Conservation (phyloP, 306 rosid genomes). For the Astragalus membranaceus region DNA sequence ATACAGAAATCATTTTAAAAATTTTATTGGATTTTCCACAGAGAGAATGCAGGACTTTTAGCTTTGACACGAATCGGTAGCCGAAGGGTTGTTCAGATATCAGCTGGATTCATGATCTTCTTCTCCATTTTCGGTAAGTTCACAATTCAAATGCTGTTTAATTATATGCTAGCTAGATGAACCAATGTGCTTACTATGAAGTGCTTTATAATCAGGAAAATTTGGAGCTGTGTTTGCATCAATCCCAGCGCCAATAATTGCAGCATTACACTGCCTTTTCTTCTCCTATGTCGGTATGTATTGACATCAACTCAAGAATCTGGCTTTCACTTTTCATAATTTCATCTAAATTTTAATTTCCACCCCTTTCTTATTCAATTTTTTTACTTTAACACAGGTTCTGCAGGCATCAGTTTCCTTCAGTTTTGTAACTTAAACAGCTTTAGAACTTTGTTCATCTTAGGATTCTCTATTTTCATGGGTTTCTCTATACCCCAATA, state of each 20-base stretch:
- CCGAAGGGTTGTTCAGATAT: slow-evolving; percentile 90
- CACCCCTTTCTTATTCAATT: not conserved
- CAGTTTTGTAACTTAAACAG: slow-evolving; percentile 94
- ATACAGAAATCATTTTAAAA: not conserved
- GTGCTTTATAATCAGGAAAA: slow-evolving; percentile 51
- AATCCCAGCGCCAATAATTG: slow-evolving; percentile 74
- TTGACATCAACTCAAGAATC: not conserved
- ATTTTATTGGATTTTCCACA: slow-evolving; percentile 16
- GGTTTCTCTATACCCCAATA: slow-evolving; percentile 91
- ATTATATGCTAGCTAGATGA: not conserved
- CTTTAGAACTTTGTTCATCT: slow-evolving; percentile 61
- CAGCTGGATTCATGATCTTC: slow-evolving; percentile 93
- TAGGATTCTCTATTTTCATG: slow-evolving; percentile 85
- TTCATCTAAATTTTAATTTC: slow-evolving; percentile 4
- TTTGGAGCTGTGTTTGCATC: slow-evolving; percentile 97
- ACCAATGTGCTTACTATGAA: not conserved
- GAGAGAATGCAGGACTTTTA: slow-evolving; percentile 86
- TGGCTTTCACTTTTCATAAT: not conserved
- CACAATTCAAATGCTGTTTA: not conserved
- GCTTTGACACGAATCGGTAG: slow-evolving; percentile 92
- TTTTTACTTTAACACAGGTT: slow-evolving; percentile 46
- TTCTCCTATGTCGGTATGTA: slow-evolving; percentile 93
- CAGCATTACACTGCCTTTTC: slow-evolving; percentile 80
- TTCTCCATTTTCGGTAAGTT: slow-evolving; percentile 80
- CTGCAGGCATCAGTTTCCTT: slow-evolving; percentile 81